Base-by-base conservation (phyloP, 345 rosid genomes). In the Ailanthus altissimus region DNA sequence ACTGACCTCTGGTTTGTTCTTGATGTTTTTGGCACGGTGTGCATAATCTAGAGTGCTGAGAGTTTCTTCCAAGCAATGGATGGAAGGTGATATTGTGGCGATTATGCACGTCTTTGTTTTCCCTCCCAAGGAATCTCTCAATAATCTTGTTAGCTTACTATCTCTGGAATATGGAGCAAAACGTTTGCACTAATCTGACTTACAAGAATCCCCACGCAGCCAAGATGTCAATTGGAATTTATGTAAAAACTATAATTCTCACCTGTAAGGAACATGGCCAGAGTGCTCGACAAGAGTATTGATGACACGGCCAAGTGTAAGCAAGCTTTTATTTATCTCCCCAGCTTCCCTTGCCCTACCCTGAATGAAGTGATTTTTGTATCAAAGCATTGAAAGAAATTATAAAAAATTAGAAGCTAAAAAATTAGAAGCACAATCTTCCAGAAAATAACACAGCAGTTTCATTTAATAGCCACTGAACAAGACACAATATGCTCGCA, bases 271-370 rank as follows among this genome's bases (percentile, higher is more conserved):
- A 68, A 96, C 88, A 89, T 96, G 99, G 77, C 97, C 97, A 75
- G 98, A 96, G 82, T 94, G 99, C 84, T 96, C 98, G 70, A 96
- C 99, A 38, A 96, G 98, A 2, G 98, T 91, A 83, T 94, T 96
- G 80, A 94, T 96, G 70, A 92, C 95, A 77, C 97, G 98, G 57
- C 99, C 98, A 80, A 94, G 98, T 57, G 99, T 96, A 72, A 96
- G 99, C 88, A 96, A 89, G 82, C 98, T 96, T 82, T 96, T 96
- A 82, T 96, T 96, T 66, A 96, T 96, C 88, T 96, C 99, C 74
- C 97, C 98, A 60, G 98, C 99, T 87, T 96, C 99, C 87, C 99
- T 91, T 77, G 97, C 99, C 85, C 99, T 88, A 71, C 99, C 97
- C 99, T 96, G 92, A 78, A 87, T 81, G 70, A 83, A 68, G 58